Evolutionary conservation across 2,329 filamentous ascomycete genomes (phyloP), one percentile per base, ranked within the genome.

Genomic region (Dryadomyces sulphureus): DNA sequence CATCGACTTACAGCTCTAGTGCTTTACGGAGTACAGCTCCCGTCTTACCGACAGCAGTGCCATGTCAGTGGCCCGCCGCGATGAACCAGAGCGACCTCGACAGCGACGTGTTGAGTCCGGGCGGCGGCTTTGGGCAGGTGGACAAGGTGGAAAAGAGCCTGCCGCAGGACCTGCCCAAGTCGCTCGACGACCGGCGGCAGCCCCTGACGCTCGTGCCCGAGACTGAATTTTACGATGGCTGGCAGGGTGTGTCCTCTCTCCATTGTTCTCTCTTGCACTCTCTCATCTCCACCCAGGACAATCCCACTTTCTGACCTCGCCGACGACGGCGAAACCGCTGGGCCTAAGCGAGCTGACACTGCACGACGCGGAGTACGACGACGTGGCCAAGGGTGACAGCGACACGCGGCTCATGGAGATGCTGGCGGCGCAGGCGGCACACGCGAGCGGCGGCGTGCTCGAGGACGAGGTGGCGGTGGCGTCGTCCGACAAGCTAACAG

Each of bases 181-280:
- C 89, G 12, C 75, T 98, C 46, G 83, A 98, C 62, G 92, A 98
- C 67, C 79, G 92, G 50, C 77, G 81, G 55, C 72, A 72, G 57
- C 75, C 72, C 56, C 75, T 79, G 4, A 70, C 68, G 41, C 75
- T 80, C 52, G 73, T 83, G 47, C 72, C 73, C 35, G 92, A 96
- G 69, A 94, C 89, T 36, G 92, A 96, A 69, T 87, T 95, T 68
- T 98, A 96, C 62, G 92, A 98, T 73, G 92, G 87, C 55, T 98
- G 92, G 92, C 88, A 96, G 80, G 90, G 90, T 72, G 54, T 51
- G 68, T 35, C 30, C 45, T 30, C 41, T 43, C 44, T 20, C 34
- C 27, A 36, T 41, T 43, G 40, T 34, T 46, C 48, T 47, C 47
- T 55, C 49, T 24, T 46, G 35, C 20, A 45, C 7, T 6, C 21